A percentile compares a stretch with the other conserved stretches of the same genome.
Evolutionary conservation across 208 protist species (phyloP).

Genomic region (Leptomonas pyrrhocoris): DNA sequence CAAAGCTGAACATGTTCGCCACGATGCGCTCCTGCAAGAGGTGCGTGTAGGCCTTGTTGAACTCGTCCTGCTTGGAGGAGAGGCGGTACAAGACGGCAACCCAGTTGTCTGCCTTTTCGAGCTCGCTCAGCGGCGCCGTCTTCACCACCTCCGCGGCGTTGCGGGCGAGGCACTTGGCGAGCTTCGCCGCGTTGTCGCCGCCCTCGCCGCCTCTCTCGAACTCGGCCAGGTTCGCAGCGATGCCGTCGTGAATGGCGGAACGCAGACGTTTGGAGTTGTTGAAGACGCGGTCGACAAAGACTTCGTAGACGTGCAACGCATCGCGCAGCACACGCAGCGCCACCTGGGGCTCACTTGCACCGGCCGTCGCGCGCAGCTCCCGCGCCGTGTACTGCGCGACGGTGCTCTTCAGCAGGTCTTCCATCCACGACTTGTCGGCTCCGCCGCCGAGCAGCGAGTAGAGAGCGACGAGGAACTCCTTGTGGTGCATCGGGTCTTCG

Average conservation of each 20-base stretch:
- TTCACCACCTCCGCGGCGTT: constrained; percentile 32
- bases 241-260: constrained; percentile 25
- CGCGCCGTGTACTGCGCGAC: constrained; percentile 27
- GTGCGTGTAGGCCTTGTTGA: constrained; percentile 36
- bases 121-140: constrained; percentile 18
- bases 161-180: constrained; percentile 32
- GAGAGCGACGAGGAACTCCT: constrained; percentile 26
- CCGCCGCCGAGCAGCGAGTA: constrained; percentile 41
- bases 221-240: constrained; percentile 15
- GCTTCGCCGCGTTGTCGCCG: constrained; percentile 26
- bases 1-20: constrained; percentile 27
- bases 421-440: constrained; percentile 37
- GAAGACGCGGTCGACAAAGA: constrained; percentile 28
- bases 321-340: constrained; percentile 27
- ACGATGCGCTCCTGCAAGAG: constrained; percentile 46
- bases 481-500: constrained; percentile 16
- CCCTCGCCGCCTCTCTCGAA: constrained; percentile 14
- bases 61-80: constrained; percentile 47
- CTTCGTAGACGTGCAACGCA: constrained; percentile 24
- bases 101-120: constrained; percentile 33
- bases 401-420: constrained; percentile 29
- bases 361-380: constrained; percentile 20
- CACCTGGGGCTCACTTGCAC: constrained; percentile 7
- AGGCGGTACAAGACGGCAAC: constrained; percentile 47
- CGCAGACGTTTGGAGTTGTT: constrained; percentile 18